phyloP scores from a whole-genome alignment of 768 basidiomycete species.

The Boletus rubescentipes region DNA sequence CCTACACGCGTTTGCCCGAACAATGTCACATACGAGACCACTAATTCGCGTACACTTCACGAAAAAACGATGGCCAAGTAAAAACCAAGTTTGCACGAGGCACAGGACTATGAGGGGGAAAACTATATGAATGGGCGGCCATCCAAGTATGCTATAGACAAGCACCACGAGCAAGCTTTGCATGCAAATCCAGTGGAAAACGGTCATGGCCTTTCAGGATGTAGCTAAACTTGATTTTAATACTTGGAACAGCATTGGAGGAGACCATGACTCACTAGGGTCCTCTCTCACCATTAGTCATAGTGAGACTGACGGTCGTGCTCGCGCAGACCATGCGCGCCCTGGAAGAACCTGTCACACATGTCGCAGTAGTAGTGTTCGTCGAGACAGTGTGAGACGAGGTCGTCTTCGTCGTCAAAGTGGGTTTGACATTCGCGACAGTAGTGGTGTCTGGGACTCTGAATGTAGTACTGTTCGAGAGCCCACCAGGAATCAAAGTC shows the following conservation, averaged over 20 bases:
- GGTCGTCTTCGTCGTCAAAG: conserved; percentile 34
- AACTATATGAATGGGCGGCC: conserved; percentile 21
- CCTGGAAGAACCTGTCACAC: conserved; percentile 45
- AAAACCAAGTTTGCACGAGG: conserved; percentile 17
- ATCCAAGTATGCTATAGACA: background rate
- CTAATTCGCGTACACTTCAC: background rate
- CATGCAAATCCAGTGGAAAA: conserved; percentile 3
- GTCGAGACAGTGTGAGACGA: conserved; percentile 42
- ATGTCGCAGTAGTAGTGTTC: conserved; percentile 42
- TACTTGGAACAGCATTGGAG: conserved; percentile 5
- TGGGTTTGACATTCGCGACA: conserved; percentile 52
- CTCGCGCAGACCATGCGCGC: conserved; percentile 39
- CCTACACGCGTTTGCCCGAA: conserved; percentile 30
- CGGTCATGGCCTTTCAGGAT: conserved; percentile 28
- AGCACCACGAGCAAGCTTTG: conserved; percentile 18
- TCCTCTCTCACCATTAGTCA: too few relatives aligned
- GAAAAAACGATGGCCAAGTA: conserved; percentile 6
- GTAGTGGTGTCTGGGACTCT: conserved; percentile 49
- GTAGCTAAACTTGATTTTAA: conserved; percentile 16
- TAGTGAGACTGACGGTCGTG: too few relatives aligned
- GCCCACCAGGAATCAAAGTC: conserved; percentile 43
- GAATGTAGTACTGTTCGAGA: conserved; percentile 51
- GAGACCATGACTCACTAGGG: too few relatives aligned
- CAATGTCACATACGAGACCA: too few relatives aligned
- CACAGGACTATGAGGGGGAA: conserved; percentile 3